These are phyloP conservation scores for Hyaloscypha hepaticicola DNA, from an alignment of 495 filamentous ascomycete species.

Conservation along the genomic window DNA sequence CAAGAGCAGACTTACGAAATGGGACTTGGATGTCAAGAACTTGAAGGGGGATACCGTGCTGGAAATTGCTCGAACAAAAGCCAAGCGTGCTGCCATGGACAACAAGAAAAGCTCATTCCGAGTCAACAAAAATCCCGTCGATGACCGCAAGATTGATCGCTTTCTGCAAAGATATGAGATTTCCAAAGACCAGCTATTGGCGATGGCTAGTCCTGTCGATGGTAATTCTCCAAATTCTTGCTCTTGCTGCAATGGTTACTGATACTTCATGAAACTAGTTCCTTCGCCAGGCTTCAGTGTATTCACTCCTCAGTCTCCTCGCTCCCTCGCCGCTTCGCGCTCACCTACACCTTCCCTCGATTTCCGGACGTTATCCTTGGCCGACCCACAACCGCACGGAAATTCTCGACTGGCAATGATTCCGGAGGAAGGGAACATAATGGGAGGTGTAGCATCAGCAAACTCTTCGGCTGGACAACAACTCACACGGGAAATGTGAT, in stretches of 20 bases:
- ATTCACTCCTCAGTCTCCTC: conserved; percentile 5
- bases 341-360: too few species aligned
- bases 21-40: conserved; percentile 13
- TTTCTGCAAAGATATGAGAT: conserved; percentile 8
- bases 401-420: too few species aligned
- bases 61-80: not conserved
- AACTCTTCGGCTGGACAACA: too few species aligned
- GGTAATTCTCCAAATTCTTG: conserved; percentile 6
- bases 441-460: too few species aligned
- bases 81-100: not conserved
- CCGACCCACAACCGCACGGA: too few species aligned
- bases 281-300: conserved; percentile 3
- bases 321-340: too few species aligned
- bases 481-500: too few species aligned
- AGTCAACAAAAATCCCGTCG: conserved; percentile 8
- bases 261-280: not conserved
- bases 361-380: too few species aligned
- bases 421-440: too few species aligned
- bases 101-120: conserved; percentile 12
- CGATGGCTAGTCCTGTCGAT: conserved; percentile 13
- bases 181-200: conserved; percentile 3
- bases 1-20: conserved; percentile 11
- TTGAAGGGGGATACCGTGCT: not conserved
- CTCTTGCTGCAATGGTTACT: not conserved
- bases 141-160: conserved; percentile 9